Conservation (phyloP, 2,329 filamentous ascomycete species). For the Trichoderma sp. region DNA sequence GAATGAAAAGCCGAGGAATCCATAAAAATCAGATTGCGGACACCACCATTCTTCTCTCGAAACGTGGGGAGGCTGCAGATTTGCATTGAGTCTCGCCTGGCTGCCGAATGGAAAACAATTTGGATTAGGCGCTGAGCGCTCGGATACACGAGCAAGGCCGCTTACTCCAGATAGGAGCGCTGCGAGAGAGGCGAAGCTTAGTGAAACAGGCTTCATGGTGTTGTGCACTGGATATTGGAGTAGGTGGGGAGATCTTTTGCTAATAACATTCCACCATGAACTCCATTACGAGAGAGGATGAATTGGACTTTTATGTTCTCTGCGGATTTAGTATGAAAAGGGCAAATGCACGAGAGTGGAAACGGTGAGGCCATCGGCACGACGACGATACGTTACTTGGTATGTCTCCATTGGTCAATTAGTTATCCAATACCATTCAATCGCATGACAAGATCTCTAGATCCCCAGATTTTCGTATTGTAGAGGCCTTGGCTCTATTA, state of each 20-base stretch:
- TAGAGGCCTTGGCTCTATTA: background rate
- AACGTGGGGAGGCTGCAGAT: constrained; percentile 14
- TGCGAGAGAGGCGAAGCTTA: background rate
- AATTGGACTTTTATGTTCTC: background rate
- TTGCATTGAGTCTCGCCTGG: constrained; percentile 19
- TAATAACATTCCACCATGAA: background rate
- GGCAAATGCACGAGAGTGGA: background rate
- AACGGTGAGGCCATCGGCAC: background rate
- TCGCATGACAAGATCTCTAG: background rate
- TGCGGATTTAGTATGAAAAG: background rate
- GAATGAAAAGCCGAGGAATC: constrained; percentile 27
- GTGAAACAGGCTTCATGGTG: background rate
- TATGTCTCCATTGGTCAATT: background rate
- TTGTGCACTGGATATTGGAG: background rate
- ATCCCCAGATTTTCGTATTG: background rate
- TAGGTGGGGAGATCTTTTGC: fast-evolving
- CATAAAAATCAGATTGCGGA: constrained; percentile 24
- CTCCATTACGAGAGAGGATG: background rate
- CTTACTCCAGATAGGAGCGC: background rate
- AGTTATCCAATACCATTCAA: background rate
- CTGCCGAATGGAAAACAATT: constrained; percentile 25
- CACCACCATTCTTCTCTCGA: constrained; percentile 25
- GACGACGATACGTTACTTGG: background rate
- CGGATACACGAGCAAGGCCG: background rate
- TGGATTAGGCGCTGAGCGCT: background rate